Evolutionary conservation across 2,329 filamentous ascomycete species (phyloP), one percentile per base, ranked within the genome.

Genomic region (Calonectria montana): DNA sequence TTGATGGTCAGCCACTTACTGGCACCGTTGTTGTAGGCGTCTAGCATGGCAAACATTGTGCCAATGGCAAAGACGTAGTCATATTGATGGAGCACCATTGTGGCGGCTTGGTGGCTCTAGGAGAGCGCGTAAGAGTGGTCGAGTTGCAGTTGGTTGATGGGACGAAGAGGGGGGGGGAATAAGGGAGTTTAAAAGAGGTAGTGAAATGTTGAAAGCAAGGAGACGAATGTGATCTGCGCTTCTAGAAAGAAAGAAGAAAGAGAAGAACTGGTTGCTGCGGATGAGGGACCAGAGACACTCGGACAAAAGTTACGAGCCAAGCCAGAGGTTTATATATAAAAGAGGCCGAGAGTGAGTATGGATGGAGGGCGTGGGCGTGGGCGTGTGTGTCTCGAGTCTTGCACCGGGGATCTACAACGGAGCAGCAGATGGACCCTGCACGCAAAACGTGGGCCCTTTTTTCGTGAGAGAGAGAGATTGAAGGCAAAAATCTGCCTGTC

Each of bases 21-120:
- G 78, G 93, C 93, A 82, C 93, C 93, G 82, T 94, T 94, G 88
- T 94, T 94, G 88, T 87, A 94, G 73, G 93, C 93, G 84, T 94
- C 93, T 57, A 94, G 90, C 82, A 94, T 83, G 85, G 93, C 92
- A 88, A 94, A 94, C 78, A 92, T 85, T 31, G 92, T 94, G 90
- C 93, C 93, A 77, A 94, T 92, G 85, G 86, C 93, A 81, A 94
- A 94, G 80, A 94, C 83, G 82, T 94, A 94, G 77, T 71, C 69
- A 41, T 71, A 71, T 47, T 71, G 64, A 59, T 50, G 48, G 69
- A 71, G 69, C 69, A 55, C 64, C 69, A 71, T 71, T 37, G 23
- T 23, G 37, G 29, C 63, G 55, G 37, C 39, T 23, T 27, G 61
- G n/a, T 47, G 23, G 53, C 67, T 62, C 62, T 25, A 12, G 63